Evolutionary conservation across 176 grass and related monocot species (phyloP), one percentile per base, ranked within the genome.

Genomic region (Coix lacrymajobi): DNA sequence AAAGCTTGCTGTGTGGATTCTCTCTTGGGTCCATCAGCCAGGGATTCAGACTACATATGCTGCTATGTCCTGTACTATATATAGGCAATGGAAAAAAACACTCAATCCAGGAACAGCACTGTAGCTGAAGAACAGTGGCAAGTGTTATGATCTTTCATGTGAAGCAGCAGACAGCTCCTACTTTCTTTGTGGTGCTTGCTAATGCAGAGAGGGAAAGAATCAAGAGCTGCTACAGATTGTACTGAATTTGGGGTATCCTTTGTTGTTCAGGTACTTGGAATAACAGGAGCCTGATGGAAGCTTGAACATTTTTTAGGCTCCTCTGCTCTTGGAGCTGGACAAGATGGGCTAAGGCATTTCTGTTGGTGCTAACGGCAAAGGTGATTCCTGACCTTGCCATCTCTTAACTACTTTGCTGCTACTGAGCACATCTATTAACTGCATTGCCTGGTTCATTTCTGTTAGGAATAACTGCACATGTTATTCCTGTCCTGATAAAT

Each of bases 1-100:
- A 78, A 88, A 91, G 89, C 82, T 88, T 40, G 41, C 30, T 78
- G 65, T 78, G 77, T 88, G 71, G 82, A 85, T 88, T 91, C 85
- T 91, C 77, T 78, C 76, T 52, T 87, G 73, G 65, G 77, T 73
- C 39, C 81, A 69, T 75, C 64, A 63, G 61, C 61, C 61, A 76
- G 71, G 29, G 71, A 73, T 67, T 90, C 88, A 83, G 84, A 86
- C 49, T 34, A 83, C 43, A 32, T 73, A 11, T 73, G 70, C 28
- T 32, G 70, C 4, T 73, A 28, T 66, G 57, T 80, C 78, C 66
- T 83, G 73, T 86, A 90, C 79, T 57, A 79, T 81, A 52, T 83
- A 48, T 68, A 36, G 79, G 79, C 84, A 86, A 61, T 68, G 75
- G 61, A 62, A 54, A 28, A 64, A 9, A 33, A 75, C 24, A 65